Evolutionary conservation across 768 basidiomycete species (phyloP), one percentile per base, ranked within the genome.

Genomic region (Termitomyces sp.): DNA sequence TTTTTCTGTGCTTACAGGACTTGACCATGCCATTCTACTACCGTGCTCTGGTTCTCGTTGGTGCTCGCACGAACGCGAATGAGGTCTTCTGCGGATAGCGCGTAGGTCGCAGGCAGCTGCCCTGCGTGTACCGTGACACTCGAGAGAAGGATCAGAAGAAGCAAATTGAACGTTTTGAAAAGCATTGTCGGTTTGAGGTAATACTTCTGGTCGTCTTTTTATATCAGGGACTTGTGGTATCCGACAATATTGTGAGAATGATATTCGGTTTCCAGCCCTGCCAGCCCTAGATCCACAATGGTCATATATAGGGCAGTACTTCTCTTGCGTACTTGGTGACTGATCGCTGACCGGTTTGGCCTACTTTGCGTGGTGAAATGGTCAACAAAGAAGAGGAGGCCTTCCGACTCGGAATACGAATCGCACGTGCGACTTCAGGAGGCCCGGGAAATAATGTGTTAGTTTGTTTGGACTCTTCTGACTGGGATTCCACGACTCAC

Each of bases 1-100:
- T 12, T 13, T 13, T 5, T 31, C n/a, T 6, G 29, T 5, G 41
- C 62, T 50, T 27, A 65, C 64, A 65, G 50, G 10, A 63, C 61
- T 56, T 65, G 64, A 36, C 64, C 64, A 4, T 60, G 57, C 64
- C 64, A 65, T 55, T 63, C 64, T 4, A 61, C 42, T 10, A 63
- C 55, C 4, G 64, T 65, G 36, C 57, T 63, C 55, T 51, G 29
- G 22, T 31, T 31, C 51, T 65, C 62, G 42, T 65, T 57, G 10
- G 62, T 57, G 50, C 62, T 65, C 9, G 64, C 64, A 14, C 64
- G 51, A 43, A 65, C 42, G 12, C 64, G 64, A 14, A 63, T 61
- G 26, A 65, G 55, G 42, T 63, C 64, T 39, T 59, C 55, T n/a
- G 55, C 18, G 18, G 46, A 47, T 4, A 29, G 5, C 18, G 27